Evolutionary conservation across 108 stramenopile species (phyloP).

Genomic region (Parietichytrium sp.): DNA sequence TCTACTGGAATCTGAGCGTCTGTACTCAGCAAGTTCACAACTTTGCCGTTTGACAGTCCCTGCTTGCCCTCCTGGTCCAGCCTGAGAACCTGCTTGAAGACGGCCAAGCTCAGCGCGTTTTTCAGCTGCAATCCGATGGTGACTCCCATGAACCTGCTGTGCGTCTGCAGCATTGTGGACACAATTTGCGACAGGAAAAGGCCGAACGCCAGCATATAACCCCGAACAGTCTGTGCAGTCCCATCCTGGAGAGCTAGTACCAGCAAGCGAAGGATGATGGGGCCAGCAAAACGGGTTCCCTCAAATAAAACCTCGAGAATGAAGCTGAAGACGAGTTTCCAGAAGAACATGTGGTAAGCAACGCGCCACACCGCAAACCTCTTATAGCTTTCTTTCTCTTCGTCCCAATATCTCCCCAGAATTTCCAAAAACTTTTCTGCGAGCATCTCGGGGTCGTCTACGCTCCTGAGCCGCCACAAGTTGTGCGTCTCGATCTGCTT

Average conservation of each 20-base stretch:
- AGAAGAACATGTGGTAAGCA: background rate
- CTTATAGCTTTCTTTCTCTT: background rate
- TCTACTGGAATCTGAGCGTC: conserved; percentile 84
- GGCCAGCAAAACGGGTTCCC: background rate
- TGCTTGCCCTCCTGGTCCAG: conserved; percentile 67
- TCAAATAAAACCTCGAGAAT: background rate
- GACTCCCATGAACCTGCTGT: background rate
- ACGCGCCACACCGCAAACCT: background rate
- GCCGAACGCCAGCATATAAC: background rate
- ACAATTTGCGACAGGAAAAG: background rate
- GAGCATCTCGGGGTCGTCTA: conserved; percentile 29
- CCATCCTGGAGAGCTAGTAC: background rate
- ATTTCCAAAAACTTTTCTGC: background rate
- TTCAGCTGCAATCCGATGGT: background rate
- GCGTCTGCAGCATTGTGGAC: background rate
- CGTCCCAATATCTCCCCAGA: background rate
- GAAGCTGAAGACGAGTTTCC: background rate
- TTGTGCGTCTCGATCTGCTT: background rate
- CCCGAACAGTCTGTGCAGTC: background rate
- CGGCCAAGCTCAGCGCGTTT: conserved; percentile 15
- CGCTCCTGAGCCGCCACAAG: background rate
- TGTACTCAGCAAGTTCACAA: conserved; percentile 82
- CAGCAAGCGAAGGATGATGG: background rate
- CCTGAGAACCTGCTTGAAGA: conserved; percentile 64
- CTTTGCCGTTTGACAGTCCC: conserved; percentile 65